Base-by-base conservation (phyloP, 2,329 filamentous ascomycete genomes). In the Scedosporium boydii region DNA sequence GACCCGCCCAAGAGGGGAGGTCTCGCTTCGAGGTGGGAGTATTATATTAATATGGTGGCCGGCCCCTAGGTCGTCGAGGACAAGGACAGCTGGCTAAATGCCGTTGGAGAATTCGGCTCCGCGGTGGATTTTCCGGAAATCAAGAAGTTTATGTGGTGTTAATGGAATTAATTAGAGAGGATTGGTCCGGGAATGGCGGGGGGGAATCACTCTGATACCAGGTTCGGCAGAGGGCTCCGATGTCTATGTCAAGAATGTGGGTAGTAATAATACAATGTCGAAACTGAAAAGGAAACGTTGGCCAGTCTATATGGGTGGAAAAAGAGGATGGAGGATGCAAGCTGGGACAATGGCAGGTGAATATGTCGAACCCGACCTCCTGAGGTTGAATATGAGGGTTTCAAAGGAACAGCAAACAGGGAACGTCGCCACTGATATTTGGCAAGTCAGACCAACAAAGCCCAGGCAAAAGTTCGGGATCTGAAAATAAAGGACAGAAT, bases 11-110 rank as follows among this genome's bases (percentile, higher is more conserved):
- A 58, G 27, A 16, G 26, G 55, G 55, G 51, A 14, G 51, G 26
- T 58, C 55, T 16, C 27, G 55, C 55, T 61, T 55, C 56, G 56
- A 34, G 26, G 44, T 29, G 42, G 59, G 38, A 55, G 51, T 58
- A 38, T 46, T 58, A 46, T 58, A 38, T 46, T 58, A 46, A 62
- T 44, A 18, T 12, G 51, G 41, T 44, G 42, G 21, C 18, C 23
- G 1, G 5, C 5, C 21, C 26, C 42, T 4, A 29, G 58, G 23
- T 56, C 51, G 48, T 58, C 60, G 21, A 62, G 60, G 60, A 58
- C 60, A 58, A 62, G 60, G 60, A 58, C 60, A 58, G 38, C 51
- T 61, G 59, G 59, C 59, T 56, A 56, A 61, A 61, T 46, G 23
- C 18, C 58, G 21, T 60, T 60, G 18, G 58, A 60, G 34, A 18